Evolutionary conservation across 2,329 filamentous ascomycete species (phyloP).

Genomic region (Thielaviopsis populi): DNA sequence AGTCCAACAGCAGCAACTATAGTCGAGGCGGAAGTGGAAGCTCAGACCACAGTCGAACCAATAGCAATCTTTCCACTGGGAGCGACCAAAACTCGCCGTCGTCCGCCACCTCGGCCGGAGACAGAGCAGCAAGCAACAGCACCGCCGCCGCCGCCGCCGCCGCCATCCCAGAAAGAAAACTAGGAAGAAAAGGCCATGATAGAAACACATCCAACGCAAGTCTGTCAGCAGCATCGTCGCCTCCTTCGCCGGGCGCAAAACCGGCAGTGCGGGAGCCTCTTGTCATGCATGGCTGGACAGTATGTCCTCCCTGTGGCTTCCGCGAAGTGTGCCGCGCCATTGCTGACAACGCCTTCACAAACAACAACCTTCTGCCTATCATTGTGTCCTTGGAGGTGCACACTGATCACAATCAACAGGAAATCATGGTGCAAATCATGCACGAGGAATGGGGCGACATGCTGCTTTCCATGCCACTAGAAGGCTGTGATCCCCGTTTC

Average conservation of each 20-base stretch:
- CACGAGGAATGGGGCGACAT: slow-evolving; percentile 66
- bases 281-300: slow-evolving; percentile 69
- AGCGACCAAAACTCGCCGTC: neutral
- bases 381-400: slow-evolving; percentile 92
- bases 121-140: neutral
- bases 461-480: slow-evolving; percentile 46
- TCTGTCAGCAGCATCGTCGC: neutral
- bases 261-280: slow-evolving; percentile 44
- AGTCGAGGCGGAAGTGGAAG: neutral
- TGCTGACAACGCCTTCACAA: slow-evolving; percentile 60
- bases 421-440: slow-evolving; percentile 90
- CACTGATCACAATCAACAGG: slow-evolving; percentile 65
- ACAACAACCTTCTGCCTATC: slow-evolving; percentile 55
- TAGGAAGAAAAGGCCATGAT: neutral
- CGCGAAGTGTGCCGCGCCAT: slow-evolving; percentile 74
- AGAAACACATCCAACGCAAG: neutral
- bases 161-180: neutral
- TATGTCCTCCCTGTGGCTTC: slow-evolving; percentile 76
- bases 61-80: neutral
- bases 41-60: neutral
- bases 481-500: slow-evolving; percentile 36
- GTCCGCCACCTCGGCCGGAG: neutral
- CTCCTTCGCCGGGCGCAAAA: neutral
- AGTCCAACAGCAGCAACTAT: slow-evolving; percentile 14
- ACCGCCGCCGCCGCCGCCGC: neutral